Evolutionary conservation across 768 basidiomycete species (phyloP), one percentile per base, ranked within the genome.

Genomic region (Pleurotus citrinopileatus): DNA sequence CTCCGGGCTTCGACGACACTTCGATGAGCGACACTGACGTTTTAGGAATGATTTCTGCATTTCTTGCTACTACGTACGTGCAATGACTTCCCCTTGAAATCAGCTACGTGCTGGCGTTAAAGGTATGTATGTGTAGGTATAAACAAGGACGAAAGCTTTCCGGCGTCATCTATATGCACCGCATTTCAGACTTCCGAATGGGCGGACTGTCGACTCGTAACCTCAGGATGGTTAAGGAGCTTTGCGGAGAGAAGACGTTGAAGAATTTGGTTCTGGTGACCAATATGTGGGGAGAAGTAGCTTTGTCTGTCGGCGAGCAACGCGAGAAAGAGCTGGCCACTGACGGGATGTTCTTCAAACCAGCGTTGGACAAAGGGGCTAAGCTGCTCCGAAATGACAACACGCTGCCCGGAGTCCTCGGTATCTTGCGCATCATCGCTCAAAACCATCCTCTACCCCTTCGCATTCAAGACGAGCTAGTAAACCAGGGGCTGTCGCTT

Each of bases 281-380:
- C 55, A 80, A 68, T 45, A 77, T 70, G 72, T 79, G 77, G 76
- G 69, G 65, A 5, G 65, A 67, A 52, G 75, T 73, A 50, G 61
- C 65, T 57, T 63, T 59, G 50, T 66, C 45, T 13, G 19, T 55
- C 19, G 76, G 73, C 1, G 60, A 69, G 54, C 65, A 65, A 2
- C 70, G 82, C 22, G 81, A 84, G 58, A 53, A 51, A 1, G 80
- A 82, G 58, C 73, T 84, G 4, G 58, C 57, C 2, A 58, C 57
- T 9, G 66, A 68, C 37, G 67, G 68, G 54, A 69, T 71, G 28
- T 83, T 82, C 64, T 84, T 82, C 68, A 79, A 80, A 54, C 70
- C 75, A 5, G 79, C 73, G 2, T 65, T 83, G 7, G 74, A 77
- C 23, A 78, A 77, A 60, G 77, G 80, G 19, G 80, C 80, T 0